Evolutionary conservation across 202 grass and related monocot genomes (phyloP), one percentile per base, ranked within the genome.

Genomic region (Musa balbisiana): DNA sequence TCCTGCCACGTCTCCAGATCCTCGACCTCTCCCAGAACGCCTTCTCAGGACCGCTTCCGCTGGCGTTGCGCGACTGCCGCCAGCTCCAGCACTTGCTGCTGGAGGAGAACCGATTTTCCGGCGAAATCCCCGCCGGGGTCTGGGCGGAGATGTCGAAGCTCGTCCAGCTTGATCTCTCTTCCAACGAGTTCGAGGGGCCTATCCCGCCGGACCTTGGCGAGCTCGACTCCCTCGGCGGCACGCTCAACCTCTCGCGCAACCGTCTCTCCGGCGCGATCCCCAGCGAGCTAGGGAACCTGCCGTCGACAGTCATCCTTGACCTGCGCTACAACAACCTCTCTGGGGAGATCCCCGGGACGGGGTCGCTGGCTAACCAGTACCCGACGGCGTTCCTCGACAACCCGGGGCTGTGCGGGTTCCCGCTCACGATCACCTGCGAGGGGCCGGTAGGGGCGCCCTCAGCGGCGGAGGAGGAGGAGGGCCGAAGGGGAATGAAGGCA

Each of bases 291-390:
- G 75, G 75, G 20, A 77, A 65, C 49, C 49, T 77, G 49, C 75
- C 75, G 20, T 51, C 75, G 16, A 77, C 62, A 49, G 75, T 77
- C 49, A 77, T 13, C n/a, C 60, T 77, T 21, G 75, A 77, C 2
- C 75, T 77, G 17, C 75, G 62, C 10, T 77, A 77, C 49, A 77
- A 77, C 62, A 77, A 77, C 33, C 75, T 77, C 2, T 65, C 75
- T 2, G 75, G 75, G 8, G 75, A 64, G 75, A 77, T 77, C 20
- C 75, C 75, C 29, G 21, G 21, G 33, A 9, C 49, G 0, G 49
- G 75, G 1, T 77, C 75, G 43, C 75, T 77, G 59, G 75, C 75
- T 11, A 77, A 65, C 62, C 75, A 77, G 50, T 49, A 49, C 2
- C 59, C 75, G 1, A 77, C 62, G 43, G 75, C 59, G 21, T 77